Evolutionary conservation across 306 rosid genomes (phyloP).

Genomic region (Hippophae gyantsensis): DNA sequence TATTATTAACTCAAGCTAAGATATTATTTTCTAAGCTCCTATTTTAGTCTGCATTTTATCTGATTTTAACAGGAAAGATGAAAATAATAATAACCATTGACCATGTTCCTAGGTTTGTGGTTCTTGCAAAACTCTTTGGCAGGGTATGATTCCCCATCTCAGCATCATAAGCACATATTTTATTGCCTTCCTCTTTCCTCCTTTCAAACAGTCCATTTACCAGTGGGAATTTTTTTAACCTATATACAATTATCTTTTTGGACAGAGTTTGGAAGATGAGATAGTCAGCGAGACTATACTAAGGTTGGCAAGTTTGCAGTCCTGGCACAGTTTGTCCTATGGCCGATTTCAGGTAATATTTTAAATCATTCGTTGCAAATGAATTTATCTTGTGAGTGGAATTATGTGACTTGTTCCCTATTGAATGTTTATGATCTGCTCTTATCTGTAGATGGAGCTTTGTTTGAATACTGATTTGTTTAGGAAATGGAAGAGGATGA

Average conservation of each 20-base stretch:
- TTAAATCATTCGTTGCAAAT: conserved; percentile 5
- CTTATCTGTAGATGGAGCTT: conserved; percentile 71
- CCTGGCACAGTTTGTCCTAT: conserved; percentile 87
- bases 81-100: too few species aligned
- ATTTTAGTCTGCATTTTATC: too few species aligned
- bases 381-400: conserved; percentile 10
- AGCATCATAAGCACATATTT: too few species aligned
- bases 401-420: conserved; percentile 14
- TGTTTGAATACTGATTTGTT: conserved; percentile 72
- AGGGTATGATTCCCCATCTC: too few species aligned
- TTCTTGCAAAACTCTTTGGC: too few species aligned
- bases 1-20: too few species aligned
- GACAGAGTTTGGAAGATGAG: conserved; percentile 96
- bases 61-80: too few species aligned
- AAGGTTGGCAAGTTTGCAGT: conserved; percentile 75
- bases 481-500: conserved; percentile 92
- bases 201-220: neutral
- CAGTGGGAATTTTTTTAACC: neutral
- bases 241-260: neutral
- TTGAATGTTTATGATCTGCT: conserved; percentile 8
- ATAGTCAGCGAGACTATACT: conserved; percentile 74
- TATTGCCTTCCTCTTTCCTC: neutral
- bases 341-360: conserved; percentile 89
- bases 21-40: too few species aligned
- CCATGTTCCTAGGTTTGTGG: too few species aligned